Percentiles rank a stretch among this genome's conserved stretches.
Evolutionary conservation across 2,329 filamentous ascomycete species (phyloP).

Genomic region (Colletotrichum gigasporum): DNA sequence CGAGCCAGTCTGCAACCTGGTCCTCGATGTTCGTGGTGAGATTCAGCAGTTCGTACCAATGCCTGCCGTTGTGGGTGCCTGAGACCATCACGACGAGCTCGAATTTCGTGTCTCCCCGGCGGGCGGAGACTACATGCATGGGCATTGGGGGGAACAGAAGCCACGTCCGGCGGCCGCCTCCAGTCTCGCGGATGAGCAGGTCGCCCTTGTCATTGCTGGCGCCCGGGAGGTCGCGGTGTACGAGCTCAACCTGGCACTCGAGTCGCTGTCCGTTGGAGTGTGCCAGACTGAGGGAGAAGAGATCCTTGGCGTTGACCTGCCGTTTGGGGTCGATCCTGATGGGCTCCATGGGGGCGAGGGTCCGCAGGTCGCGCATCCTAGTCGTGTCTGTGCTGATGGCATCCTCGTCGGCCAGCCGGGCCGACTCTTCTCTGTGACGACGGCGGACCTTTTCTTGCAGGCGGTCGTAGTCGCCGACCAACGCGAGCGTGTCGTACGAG

Average conservation of each 20-base stretch:
- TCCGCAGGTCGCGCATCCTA: slow-evolving; percentile 81
- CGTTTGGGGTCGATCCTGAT: slow-evolving; percentile 79
- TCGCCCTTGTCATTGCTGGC: slow-evolving; percentile 77
- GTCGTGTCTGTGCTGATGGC: slow-evolving; percentile 85
- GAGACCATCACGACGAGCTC: slow-evolving; percentile 90
- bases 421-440: slow-evolving; percentile 69
- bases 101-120: slow-evolving; percentile 73
- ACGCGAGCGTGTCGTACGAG: slow-evolving; percentile 54
- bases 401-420: slow-evolving; percentile 83
- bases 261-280: slow-evolving; percentile 93
- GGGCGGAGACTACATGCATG: slow-evolving; percentile 77
- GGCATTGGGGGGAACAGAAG: slow-evolving; percentile 92
- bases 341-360: slow-evolving; percentile 74
- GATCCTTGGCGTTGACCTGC: slow-evolving; percentile 89
- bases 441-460: slow-evolving; percentile 82
- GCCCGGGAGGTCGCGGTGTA: slow-evolving; percentile 83
- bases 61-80: slow-evolving; percentile 69
- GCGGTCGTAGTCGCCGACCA: slow-evolving; percentile 67
- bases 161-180: slow-evolving; percentile 76
- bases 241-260: slow-evolving; percentile 87
- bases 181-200: slow-evolving; percentile 92
- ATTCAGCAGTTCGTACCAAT: slow-evolving; percentile 89
- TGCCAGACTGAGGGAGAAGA: slow-evolving; percentile 83
- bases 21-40: slow-evolving; percentile 80
- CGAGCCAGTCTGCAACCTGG: slow-evolving; percentile 85